phyloP scores from a whole-genome alignment of 331 rosid species.

The Arachis monticola region DNA sequence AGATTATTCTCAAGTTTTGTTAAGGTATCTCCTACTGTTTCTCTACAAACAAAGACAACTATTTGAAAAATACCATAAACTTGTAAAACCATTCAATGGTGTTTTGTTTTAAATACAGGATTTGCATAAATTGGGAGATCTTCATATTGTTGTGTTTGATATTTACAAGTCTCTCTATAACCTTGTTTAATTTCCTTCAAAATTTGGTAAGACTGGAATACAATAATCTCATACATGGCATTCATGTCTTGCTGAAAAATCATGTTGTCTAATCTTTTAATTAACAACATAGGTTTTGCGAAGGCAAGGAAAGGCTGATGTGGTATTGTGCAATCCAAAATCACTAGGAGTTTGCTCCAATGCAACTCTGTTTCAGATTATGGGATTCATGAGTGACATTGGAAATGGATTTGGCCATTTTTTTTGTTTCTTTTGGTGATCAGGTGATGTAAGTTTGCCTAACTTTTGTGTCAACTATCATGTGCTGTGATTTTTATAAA shows the following conservation, averaged over 20 bases:
- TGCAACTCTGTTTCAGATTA: constrained; percentile 42
- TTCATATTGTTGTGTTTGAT: constrained; percentile 69
- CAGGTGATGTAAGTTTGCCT: no score
- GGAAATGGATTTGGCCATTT: no score
- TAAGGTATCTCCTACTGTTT: constrained; percentile 51
- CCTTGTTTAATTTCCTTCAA: constrained; percentile 62
- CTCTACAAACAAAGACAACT: background rate
- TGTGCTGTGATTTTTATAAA: no score
- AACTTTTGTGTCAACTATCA: no score
- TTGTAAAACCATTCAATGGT: background rate
- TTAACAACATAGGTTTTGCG: constrained; percentile 41
- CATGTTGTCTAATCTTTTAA: background rate
- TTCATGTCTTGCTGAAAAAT: no score
- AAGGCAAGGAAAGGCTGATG: constrained; percentile 81
- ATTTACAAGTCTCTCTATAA: constrained; percentile 65
- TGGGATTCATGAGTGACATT: no score
- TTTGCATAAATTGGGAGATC: constrained; percentile 72
- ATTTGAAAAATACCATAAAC: background rate
- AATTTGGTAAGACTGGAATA: constrained; percentile 46
- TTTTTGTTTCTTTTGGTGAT: no score
- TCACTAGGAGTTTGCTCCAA: constrained; percentile 66
- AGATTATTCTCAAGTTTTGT: constrained; percentile 59
- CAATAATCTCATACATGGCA: background rate
- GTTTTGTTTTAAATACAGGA: constrained; percentile 41
- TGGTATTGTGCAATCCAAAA: constrained; percentile 68